Base-by-base conservation (phyloP, 441 rosid species). In the Erysimum pusillum region DNA sequence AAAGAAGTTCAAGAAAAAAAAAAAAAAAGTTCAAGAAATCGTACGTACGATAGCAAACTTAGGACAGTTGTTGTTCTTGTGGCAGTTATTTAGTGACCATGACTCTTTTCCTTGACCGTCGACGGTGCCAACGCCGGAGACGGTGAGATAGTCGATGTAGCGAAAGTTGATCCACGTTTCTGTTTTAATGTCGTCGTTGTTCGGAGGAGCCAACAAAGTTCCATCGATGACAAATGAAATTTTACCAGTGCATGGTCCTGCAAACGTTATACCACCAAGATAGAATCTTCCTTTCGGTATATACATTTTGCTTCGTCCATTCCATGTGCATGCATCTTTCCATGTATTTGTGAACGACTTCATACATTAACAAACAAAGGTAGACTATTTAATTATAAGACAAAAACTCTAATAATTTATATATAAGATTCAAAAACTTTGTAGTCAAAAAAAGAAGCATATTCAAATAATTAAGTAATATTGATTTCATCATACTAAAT, bases 261-360 rank as follows among this genome's bases (percentile, higher is more conserved):
- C 0, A 48, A 89, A 83, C 11, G 32, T 11, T 15, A 86, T 58
- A 1, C 79, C 22, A 56, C 83, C 80, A 7, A 84, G 3, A 49
- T 81, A 18, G 69, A 63, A 89, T 7, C 31, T 69, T 38, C 90
- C 91, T 4, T 0, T 5, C 0, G 90, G 88, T 41, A 89, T 63
- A 39, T 75, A 65, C 18, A 89, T 34, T 17, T 12, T 68, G 4
- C 85, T 63, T 5, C 6, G 20, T 9, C 88, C 84, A 0, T 54
- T 58, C 63, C 67, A 66, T n/a, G 22, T 15, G 71, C 91, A 89
- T 36, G 90, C 93, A 15, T 77, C 80, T 0, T 41, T 45, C 91
- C 91, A 89, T 46, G 87, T 86, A 31, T 17, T 39, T 39, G 74
- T 34, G 67, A 89, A 85, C 18, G 85, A 89, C 91, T 85, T 52